Percentiles rank a stretch among this genome's conserved stretches.
Evolutionary conservation across 1,139 yeast species (phyloP).

Genomic region (Saccharomyces hybrid): DNA sequence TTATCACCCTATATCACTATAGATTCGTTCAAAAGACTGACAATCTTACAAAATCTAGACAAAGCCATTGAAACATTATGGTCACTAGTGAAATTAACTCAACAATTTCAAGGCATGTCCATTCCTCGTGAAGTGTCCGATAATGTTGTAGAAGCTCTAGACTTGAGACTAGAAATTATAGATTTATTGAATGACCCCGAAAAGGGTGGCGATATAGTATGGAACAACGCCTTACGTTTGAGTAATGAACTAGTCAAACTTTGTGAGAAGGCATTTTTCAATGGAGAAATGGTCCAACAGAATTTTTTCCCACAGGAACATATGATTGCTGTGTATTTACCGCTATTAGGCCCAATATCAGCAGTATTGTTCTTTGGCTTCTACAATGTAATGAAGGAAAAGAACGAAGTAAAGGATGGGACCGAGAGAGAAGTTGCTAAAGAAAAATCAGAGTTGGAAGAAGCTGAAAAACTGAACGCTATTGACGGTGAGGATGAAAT

Average conservation of each 20-base stretch:
- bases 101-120: constrained; percentile 67
- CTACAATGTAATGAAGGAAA: constrained; percentile 38
- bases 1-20: constrained; percentile 51
- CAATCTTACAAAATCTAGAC: constrained; percentile 45
- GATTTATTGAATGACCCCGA: constrained; percentile 25
- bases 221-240: constrained; percentile 42
- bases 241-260: constrained; percentile 50
- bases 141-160: constrained; percentile 32
- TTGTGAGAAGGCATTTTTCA: constrained; percentile 79
- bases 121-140: constrained; percentile 48
- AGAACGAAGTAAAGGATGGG: background rate
- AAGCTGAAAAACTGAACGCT: background rate
- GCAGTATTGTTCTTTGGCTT: constrained; percentile 61
- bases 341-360: constrained; percentile 75
- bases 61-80: constrained; percentile 52
- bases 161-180: constrained; percentile 29
- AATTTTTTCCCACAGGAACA: constrained; percentile 93
- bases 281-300: constrained; percentile 90
- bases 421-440: constrained; percentile 7
- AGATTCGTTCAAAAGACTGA: constrained; percentile 55
- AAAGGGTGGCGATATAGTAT: constrained; percentile 24
- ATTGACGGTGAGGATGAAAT: constrained; percentile 32
- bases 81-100: constrained; percentile 61
- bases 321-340: constrained; percentile 85
- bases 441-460: background rate